These are phyloP conservation scores for Thraustotheca clavata DNA, from an alignment of 352 stramenopile species.

Conservation along the genomic window DNA sequence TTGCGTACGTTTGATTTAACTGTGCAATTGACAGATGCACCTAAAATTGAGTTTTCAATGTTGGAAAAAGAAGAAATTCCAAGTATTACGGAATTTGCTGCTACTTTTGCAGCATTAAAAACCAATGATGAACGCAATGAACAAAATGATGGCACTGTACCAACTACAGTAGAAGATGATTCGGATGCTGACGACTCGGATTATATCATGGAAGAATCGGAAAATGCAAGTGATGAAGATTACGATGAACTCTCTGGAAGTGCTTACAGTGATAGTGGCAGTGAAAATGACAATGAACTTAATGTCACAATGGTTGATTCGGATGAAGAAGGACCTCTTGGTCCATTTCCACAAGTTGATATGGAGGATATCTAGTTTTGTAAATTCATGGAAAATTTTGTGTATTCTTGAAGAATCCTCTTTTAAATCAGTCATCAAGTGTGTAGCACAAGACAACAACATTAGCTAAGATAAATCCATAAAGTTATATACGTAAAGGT, in stretches of 20 bases:
- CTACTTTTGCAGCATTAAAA: background rate
- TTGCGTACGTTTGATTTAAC: constrained; percentile 15
- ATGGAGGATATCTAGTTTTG: constrained; percentile 6
- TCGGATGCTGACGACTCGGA: constrained; percentile 1
- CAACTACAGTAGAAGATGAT: background rate
- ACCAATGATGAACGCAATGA: background rate
- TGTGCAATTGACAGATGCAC: constrained; percentile 1
- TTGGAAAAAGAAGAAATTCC: constrained; percentile 21
- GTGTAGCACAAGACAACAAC: too few species aligned
- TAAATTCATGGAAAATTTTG: too few species aligned
- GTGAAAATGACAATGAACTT: constrained; percentile 7
- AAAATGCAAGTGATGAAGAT: background rate
- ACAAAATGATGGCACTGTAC: background rate
- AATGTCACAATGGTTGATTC: constrained; percentile 1
- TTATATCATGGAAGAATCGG: background rate
- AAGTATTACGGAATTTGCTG: constrained; percentile 21
- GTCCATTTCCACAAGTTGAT: background rate
- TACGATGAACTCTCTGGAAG: background rate
- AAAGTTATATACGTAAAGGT: too few species aligned
- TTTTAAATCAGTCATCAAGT: too few species aligned
- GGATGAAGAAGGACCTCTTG: background rate
- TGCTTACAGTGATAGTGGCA: background rate
- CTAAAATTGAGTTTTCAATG: constrained; percentile 17
- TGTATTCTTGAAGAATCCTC: too few species aligned
- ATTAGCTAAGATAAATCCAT: too few species aligned